These are phyloP conservation scores for Salix viminalis DNA, from an alignment of 345 rosid genomes.

Conservation along the genomic window DNA sequence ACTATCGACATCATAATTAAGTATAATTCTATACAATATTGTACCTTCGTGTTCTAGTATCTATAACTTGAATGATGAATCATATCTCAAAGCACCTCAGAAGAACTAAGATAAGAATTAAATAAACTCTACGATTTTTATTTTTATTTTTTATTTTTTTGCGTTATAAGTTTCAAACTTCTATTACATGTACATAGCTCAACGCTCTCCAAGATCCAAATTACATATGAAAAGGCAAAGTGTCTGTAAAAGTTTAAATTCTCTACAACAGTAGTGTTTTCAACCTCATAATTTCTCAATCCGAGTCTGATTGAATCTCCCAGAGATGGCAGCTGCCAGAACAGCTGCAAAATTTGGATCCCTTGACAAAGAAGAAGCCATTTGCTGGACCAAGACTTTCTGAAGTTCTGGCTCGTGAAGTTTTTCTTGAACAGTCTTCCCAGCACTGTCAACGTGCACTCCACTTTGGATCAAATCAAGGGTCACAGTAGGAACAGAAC, in stretches of 20 bases:
- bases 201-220: background rate
- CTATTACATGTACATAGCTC: background rate
- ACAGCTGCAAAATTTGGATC: slow-evolving; percentile 79
- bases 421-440: slow-evolving; percentile 19
- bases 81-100: background rate
- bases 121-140: no score
- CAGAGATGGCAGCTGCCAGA: slow-evolving; percentile 71
- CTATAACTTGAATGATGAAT: background rate
- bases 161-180: background rate
- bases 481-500: slow-evolving; percentile 8
- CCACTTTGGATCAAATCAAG: slow-evolving; percentile 34
- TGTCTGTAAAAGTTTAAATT: background rate
- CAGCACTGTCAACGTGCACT: slow-evolving; percentile 2
- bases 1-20: no score
- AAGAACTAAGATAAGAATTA: no score
- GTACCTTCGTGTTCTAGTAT: background rate
- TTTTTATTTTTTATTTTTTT: background rate
- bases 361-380: slow-evolving; percentile 72
- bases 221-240: background rate
- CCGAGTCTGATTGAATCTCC: slow-evolving; percentile 43
- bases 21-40: no score
- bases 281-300: slow-evolving; percentile 21
- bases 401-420: slow-evolving; percentile 32
- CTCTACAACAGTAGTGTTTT: no score
- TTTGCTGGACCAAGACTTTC: slow-evolving; percentile 61